Percentiles rank a stretch among this genome's conserved stretches.
Evolutionary conservation across 1,284 basidiomycete species (phyloP).

Genomic region (Bjerkandera adusta): DNA sequence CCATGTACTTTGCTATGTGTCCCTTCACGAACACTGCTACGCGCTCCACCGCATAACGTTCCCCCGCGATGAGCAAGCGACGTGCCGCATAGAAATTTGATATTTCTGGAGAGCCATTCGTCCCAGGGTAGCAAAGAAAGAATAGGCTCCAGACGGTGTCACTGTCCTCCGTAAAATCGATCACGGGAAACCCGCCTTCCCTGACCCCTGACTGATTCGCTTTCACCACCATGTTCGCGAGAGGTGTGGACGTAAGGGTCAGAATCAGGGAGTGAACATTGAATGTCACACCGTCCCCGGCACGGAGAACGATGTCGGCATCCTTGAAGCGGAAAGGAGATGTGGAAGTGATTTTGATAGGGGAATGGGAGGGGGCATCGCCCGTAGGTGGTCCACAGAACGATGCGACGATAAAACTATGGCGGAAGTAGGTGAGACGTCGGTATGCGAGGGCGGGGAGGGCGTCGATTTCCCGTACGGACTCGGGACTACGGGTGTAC

Average conservation of each 20-base stretch:
- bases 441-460: not conserved
- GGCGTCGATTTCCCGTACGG: not conserved
- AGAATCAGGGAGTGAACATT: not conserved
- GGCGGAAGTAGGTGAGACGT: not conserved
- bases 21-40: too few species aligned
- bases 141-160: not conserved
- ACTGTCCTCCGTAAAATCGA: not conserved
- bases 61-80: too few species aligned
- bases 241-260: not conserved
- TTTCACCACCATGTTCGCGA: not conserved
- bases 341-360: not conserved
- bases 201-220: not conserved
- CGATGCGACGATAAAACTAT: not conserved
- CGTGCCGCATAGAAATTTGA: too few species aligned
- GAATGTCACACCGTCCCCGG: not conserved
- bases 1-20: too few species aligned
- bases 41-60: too few species aligned
- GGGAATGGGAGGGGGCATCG: not conserved
- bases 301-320: not conserved
- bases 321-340: not conserved
- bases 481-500: not conserved
- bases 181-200: not conserved
- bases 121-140: not conserved
- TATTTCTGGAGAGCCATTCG: too few species aligned
- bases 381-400: not conserved